These are phyloP conservation scores for Myxozyma vanderwaltii DNA, from an alignment of 805 yeast genomes.

Conservation along the genomic window DNA sequence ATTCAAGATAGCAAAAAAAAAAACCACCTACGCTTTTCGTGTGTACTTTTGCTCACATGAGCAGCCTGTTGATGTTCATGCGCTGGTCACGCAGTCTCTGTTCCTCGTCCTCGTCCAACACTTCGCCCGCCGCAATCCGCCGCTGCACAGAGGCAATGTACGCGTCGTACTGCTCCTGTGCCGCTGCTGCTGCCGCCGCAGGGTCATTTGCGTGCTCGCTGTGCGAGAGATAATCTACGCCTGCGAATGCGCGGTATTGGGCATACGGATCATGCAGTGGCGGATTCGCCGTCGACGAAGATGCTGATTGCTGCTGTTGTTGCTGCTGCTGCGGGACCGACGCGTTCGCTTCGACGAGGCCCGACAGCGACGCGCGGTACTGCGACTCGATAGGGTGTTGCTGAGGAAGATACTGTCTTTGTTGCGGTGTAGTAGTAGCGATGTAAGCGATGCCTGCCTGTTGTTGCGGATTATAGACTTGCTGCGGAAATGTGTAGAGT, in stretches of 20 bases:
- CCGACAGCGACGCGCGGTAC: neutral
- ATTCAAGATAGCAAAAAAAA: neutral
- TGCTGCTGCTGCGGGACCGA: constrained; percentile 1
- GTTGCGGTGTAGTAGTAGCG: neutral
- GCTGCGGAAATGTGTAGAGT: neutral
- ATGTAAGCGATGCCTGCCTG: neutral
- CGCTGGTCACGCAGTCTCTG: constrained; percentile 27
- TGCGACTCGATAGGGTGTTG: neutral
- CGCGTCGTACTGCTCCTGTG: constrained; percentile 18
- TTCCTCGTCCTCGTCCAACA: constrained; percentile 24
- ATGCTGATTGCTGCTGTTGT: constrained; percentile 5
- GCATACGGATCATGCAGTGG: constrained; percentile 7
- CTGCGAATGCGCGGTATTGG: neutral
- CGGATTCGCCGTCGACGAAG: constrained; percentile 3
- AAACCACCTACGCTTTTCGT: neutral
- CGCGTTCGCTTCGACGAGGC: neutral
- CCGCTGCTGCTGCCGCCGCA: constrained; percentile 14
- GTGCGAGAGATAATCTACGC: neutral
- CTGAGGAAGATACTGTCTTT: constrained; percentile 3
- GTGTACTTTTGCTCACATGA: constrained; percentile 7
- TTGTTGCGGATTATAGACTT: neutral
- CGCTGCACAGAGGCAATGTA: constrained; percentile 12
- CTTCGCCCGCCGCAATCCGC: constrained; percentile 15
- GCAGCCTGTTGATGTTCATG: constrained; percentile 29
- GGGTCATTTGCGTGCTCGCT: neutral